A percentile compares a stretch with the other conserved stretches of the same genome.
These are phyloP conservation scores for Phytophthora sojae DNA, from an alignment of 352 stramenopile genomes.

Conservation along the genomic window DNA sequence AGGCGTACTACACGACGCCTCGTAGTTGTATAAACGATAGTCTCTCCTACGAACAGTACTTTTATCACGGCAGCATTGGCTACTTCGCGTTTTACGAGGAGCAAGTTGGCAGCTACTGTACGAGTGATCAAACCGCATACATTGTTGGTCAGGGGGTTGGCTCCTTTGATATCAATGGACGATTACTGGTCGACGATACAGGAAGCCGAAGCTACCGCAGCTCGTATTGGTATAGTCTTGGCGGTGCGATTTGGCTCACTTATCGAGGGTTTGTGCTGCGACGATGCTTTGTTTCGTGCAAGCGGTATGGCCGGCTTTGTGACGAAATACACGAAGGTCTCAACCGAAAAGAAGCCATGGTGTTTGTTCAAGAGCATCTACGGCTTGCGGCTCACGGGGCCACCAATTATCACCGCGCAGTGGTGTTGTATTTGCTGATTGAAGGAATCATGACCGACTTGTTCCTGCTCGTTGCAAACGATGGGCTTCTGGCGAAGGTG, in stretches of 20 bases:
- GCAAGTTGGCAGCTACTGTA: slow-evolving; percentile 8
- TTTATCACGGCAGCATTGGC: slow-evolving; percentile 27
- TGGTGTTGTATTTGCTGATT: slow-evolving; percentile 24
- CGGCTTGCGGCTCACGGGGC: slow-evolving; percentile 21
- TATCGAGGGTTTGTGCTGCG: slow-evolving; percentile 16
- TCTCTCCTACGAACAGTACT: slow-evolving; percentile 16
- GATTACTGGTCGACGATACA: slow-evolving; percentile 9
- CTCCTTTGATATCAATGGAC: slow-evolving; percentile 20
- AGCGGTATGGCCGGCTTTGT: slow-evolving; percentile 19
- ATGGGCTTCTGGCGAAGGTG: slow-evolving; percentile 13
- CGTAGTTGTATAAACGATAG: slow-evolving; percentile 10
- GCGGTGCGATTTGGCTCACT: slow-evolving; percentile 10
- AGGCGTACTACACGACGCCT: slow-evolving; percentile 20
- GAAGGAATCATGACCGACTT: slow-evolving; percentile 36
- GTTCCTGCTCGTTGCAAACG: slow-evolving; percentile 34
- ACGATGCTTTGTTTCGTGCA: slow-evolving; percentile 14
- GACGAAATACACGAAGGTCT: slow-evolving; percentile 11
- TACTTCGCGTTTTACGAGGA: slow-evolving; percentile 29
- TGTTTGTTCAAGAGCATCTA: slow-evolving; percentile 34
- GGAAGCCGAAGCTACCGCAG: slow-evolving; percentile 3
- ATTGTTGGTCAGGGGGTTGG: slow-evolving; percentile 11
- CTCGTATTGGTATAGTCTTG: slow-evolving; percentile 11
- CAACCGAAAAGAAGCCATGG: slow-evolving; percentile 10
- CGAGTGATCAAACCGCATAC: slow-evolving; percentile 10
- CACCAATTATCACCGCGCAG: slow-evolving; percentile 20